Conservation (phyloP, 164 flowering plant species). For the Cinnamomum chago region DNA sequence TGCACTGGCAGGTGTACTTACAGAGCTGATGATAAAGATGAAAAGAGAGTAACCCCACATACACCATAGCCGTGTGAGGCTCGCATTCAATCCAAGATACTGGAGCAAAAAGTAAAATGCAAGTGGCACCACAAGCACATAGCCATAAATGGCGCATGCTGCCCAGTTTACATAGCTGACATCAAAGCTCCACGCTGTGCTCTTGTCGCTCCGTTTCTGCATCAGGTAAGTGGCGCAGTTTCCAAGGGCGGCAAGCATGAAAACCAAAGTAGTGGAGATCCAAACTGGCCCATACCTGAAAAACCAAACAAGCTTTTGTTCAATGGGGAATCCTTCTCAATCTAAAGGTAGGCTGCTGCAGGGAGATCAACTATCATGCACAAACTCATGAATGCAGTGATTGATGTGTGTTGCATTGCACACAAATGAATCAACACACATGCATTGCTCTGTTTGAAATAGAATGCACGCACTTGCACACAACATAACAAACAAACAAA, state of each 20-base stretch:
- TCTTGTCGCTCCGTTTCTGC: constrained; percentile 39
- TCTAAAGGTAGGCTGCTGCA: not conserved
- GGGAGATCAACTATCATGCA: not conserved
- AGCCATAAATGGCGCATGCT: constrained; percentile 63
- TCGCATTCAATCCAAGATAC: constrained; percentile 70
- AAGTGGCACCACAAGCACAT: constrained; percentile 70
- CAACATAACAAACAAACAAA: too few relatives aligned
- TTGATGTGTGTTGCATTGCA: not conserved
- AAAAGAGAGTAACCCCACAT: constrained; percentile 99
- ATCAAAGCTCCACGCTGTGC: constrained; percentile 73
- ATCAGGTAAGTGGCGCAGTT: constrained; percentile 87
- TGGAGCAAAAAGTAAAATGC: constrained; percentile 84
- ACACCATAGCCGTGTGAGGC: constrained; percentile 87
- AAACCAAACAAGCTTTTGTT: not conserved
- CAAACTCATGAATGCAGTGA: not conserved
- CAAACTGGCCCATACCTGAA: constrained; percentile 87
- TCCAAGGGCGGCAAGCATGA: constrained; percentile 86
- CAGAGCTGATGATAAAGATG: constrained; percentile 60
- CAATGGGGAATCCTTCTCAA: not conserved
- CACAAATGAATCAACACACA: not conserved
- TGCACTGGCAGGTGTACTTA: constrained; percentile 37
- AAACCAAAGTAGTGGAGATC: constrained; percentile 85
- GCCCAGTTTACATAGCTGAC: constrained; percentile 78
- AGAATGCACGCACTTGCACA: too few relatives aligned
- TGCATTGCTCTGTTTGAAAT: not conserved